Base-by-base conservation (phyloP, 257 asterid species). In the Nicotiana tabacum region DNA sequence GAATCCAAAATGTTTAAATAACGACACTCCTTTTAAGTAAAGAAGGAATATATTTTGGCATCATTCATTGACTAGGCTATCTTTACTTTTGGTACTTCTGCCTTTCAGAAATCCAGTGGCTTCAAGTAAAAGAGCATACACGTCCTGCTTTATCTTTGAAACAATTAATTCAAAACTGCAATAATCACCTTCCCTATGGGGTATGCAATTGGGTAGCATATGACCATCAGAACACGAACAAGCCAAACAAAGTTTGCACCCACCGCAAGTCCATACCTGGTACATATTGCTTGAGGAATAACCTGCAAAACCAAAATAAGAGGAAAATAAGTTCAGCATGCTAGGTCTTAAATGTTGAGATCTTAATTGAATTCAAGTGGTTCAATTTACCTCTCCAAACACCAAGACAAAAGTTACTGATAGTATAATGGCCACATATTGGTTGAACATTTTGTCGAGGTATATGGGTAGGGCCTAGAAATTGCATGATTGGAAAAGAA, bases 281-380 rank as follows among this genome's bases (percentile, higher is more conserved):
- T 92, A 86, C 99, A 96, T 87, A 94, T 93, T 64, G 99, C 99
- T 94, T 96, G 99, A 85, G 99, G 98, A 83, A 96, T 94, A 85
- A 96, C 98, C 98, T 96, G 90, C 65, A 39, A 85, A 77, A 51
- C 83, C 39, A 82, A 80, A 43, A 66, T 48, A 39, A 66, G 3
- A 60, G 80, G 48, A 82, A 74, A 76, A 68, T 12, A 35, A 37
- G 46, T 86, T 68, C 81, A 82, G 8, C 33, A 72, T 24, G 67
- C 48, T 64, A 81, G 57, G 39, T 35, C 56, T 76, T 76, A 5
- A 78, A 67, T 70, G 24, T 21, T 58, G 79, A 51, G 69, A 51
- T 37, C 56, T 39, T 78, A 43, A 77, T 80, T 65, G 48, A 58
- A 78, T 66, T 77, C 79, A 66, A 56, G 39, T 33, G 66, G 57